These are phyloP conservation scores for Cyphellophora attinorum DNA, from an alignment of 2,329 filamentous ascomycete genomes.

Conservation along the genomic window DNA sequence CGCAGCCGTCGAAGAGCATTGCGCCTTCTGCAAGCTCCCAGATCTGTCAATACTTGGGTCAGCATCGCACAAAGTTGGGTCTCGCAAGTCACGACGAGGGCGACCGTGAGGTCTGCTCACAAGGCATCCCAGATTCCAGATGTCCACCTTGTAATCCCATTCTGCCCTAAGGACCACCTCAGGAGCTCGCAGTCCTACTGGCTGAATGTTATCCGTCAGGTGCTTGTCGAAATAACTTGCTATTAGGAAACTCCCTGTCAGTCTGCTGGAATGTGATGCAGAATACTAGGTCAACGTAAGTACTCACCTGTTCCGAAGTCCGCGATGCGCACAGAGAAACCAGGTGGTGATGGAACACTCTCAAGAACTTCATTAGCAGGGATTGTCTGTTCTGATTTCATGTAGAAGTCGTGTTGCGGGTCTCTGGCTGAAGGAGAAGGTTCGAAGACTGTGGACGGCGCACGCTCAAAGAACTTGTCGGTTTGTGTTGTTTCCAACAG, in stretches of 20 bases:
- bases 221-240: no score
- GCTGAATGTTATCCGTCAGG: constrained; percentile 20
- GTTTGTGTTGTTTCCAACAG: no score
- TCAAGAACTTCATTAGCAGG: no score
- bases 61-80: constrained; percentile 6
- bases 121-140: constrained; percentile 22
- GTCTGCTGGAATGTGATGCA: no score
- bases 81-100: no score
- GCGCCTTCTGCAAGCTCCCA: constrained; percentile 1
- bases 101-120: no score
- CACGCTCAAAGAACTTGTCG: background rate
- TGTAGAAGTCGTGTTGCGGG: background rate
- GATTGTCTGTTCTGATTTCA: constrained; percentile 1
- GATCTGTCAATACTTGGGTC: background rate
- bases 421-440: background rate
- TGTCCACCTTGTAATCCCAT: constrained; percentile 21
- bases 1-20: constrained; percentile 3
- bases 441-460: background rate
- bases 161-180: constrained; percentile 23
- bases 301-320: constrained; percentile 22
- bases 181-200: constrained; percentile 21
- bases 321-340: no score
- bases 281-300: constrained; percentile 6
- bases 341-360: no score
- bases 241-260: no score